These are phyloP conservation scores for Emergomyces africanus DNA, from an alignment of 2,329 filamentous ascomycete genomes.

Conservation along the genomic window DNA sequence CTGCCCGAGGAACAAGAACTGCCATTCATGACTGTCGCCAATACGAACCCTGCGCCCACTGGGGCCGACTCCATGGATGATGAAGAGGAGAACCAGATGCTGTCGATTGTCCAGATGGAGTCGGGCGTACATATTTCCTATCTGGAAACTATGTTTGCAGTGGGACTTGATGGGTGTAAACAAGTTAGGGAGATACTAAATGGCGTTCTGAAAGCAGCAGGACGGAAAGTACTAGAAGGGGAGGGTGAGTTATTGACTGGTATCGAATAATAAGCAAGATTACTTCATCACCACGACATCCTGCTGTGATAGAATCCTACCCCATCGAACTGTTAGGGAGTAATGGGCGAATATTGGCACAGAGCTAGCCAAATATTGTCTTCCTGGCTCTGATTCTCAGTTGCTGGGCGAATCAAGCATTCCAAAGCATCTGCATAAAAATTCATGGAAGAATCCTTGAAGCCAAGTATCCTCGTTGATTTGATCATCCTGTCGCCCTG, in stretches of 20 bases:
- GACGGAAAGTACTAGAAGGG: constrained; percentile 10
- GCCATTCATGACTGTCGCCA: constrained; percentile 76
- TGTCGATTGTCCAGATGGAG: constrained; percentile 74
- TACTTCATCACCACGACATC: background rate
- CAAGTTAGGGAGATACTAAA: constrained; percentile 74
- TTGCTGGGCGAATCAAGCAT: background rate
- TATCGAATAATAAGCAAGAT: background rate
- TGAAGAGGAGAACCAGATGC: constrained; percentile 37
- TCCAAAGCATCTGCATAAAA: background rate
- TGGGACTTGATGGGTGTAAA: constrained; percentile 83
- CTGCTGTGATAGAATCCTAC: background rate
- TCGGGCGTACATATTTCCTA: constrained; percentile 67
- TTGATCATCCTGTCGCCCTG: background rate
- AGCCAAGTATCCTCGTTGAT: background rate
- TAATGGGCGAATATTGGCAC: background rate
- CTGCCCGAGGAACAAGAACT: constrained; percentile 53
- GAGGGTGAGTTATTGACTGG: constrained; percentile 3
- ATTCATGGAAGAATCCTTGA: background rate
- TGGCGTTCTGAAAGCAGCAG: constrained; percentile 51
- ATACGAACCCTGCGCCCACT: constrained; percentile 33
- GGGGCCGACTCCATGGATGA: constrained; percentile 52
- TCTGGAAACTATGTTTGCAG: constrained; percentile 83
- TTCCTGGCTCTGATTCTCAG: background rate
- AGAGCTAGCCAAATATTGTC: background rate
- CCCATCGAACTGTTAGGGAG: background rate